Conservation (phyloP, 192 early-diverging fungal genomes). For the Rhizophagus sp. region DNA sequence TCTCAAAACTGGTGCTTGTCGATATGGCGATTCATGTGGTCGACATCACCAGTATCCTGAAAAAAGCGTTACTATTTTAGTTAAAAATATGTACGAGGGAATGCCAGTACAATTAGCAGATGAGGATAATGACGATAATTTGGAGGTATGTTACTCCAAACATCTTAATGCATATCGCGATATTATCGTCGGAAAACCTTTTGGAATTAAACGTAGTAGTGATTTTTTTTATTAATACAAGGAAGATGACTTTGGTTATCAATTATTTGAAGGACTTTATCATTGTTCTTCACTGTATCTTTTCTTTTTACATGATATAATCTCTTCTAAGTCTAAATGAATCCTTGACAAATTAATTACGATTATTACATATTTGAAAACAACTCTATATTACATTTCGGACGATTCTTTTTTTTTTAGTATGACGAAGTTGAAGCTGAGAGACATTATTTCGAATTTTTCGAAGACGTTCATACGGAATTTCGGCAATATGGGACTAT, state of each 20-base stretch:
- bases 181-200: not conserved
- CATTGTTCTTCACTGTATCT: not conserved
- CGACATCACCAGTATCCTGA: slow-evolving; percentile 33
- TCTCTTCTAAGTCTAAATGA: not conserved
- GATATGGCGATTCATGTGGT: slow-evolving; percentile 38
- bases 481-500: slow-evolving; percentile 39
- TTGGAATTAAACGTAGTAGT: not conserved
- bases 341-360: slow-evolving; percentile 13
- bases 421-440: slow-evolving; percentile 39
- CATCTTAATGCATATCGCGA: not conserved
- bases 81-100: slow-evolving; percentile 47
- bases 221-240: not conserved
- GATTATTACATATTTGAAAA: not conserved
- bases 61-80: slow-evolving; percentile 34
- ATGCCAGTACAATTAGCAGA: slow-evolving; percentile 32
- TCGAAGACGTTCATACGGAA: slow-evolving; percentile 44
- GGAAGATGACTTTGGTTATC: not conserved
- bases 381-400: slow-evolving; percentile 7
- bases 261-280: not conserved
- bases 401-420: slow-evolving; percentile 19
- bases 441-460: slow-evolving; percentile 45
- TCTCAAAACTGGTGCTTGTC: slow-evolving; percentile 45
- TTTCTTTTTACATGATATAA: not conserved
- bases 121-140: slow-evolving; percentile 33
- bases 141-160: slow-evolving; percentile 31